A percentile compares a stretch with the other conserved stretches of the same genome.
These are phyloP conservation scores for Penicillium coprophilum DNA, from an alignment of 495 filamentous ascomycete species.

Conservation along the genomic window DNA sequence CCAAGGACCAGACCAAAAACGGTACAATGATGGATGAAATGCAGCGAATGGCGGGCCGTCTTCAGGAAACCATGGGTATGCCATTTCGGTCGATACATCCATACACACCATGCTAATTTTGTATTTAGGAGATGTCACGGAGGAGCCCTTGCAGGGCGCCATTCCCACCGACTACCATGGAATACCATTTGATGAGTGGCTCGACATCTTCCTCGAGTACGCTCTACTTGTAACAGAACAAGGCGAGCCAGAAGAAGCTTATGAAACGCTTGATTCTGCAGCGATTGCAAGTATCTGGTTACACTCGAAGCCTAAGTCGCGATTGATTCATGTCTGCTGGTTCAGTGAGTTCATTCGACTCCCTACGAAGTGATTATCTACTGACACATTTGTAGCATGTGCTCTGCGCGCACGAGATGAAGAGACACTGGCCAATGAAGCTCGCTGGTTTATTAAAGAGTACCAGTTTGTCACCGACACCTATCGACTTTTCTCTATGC, in stretches of 20 bases:
- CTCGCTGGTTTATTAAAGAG: slow-evolving; percentile 83
- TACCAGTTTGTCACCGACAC: slow-evolving; percentile 82
- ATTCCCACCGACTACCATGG: slow-evolving; percentile 70
- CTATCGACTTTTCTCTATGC: slow-evolving; percentile 74
- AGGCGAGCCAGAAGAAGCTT: slow-evolving; percentile 62
- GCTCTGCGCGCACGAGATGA: slow-evolving; percentile 79
- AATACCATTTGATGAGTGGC: slow-evolving; percentile 78
- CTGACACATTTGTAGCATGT: slow-evolving; percentile 56
- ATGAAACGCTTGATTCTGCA: slow-evolving; percentile 71
- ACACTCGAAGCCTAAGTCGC: slow-evolving; percentile 60
- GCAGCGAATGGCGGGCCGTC: slow-evolving; percentile 63
- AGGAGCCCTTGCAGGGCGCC: slow-evolving; percentile 31
- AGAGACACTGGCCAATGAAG: slow-evolving; percentile 60
- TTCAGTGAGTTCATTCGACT: slow-evolving; percentile 53
- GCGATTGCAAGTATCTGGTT: slow-evolving; percentile 78
- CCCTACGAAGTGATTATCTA: neutral
- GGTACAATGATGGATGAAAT: slow-evolving; percentile 55
- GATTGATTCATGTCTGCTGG: slow-evolving; percentile 77
- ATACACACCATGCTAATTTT: slow-evolving; percentile 12
- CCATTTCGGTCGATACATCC: slow-evolving; percentile 11
- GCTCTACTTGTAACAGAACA: slow-evolving; percentile 67
- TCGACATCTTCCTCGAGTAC: slow-evolving; percentile 88
- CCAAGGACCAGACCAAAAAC: slow-evolving; percentile 35
- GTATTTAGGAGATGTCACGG: slow-evolving; percentile 20
- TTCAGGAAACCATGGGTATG: slow-evolving; percentile 58